Evolutionary conservation across 768 basidiomycete genomes (phyloP), one percentile per base, ranked within the genome.

Genomic region (Rhodotorula kratochvilovae): DNA sequence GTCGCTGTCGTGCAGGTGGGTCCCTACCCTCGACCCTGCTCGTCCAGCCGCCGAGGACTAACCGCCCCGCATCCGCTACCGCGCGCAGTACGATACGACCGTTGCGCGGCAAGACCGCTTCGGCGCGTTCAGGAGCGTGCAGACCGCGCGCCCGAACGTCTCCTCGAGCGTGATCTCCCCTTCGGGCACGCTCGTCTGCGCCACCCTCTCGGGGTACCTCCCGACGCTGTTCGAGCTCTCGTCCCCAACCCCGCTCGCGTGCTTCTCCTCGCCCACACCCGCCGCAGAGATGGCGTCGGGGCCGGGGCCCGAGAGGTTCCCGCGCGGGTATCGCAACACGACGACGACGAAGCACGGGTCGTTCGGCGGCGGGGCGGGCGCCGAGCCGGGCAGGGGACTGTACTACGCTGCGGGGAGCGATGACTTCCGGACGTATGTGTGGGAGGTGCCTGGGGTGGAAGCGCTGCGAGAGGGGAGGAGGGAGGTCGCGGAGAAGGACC

Each of bases 351-450:
- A 91, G 89, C 88, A 90, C 70, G 90, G 89, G 6, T 85, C 86
- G 11, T 91, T 92, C 72, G 89, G 90, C 48, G 85, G 86, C 5
- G 64, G 60, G 1, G 33, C 55, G 2, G 69, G 48, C 17, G 70
- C 70, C 35, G 27, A 35, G 5, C 46, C 61, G 0, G 73, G 73
- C 11, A 82, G 84, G 33, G 88, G 89, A 65, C 79, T 83, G 42
- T 85, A 88, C 75, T 92, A 88, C 76, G 84, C 84, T 46, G 85
- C 85, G n/a, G 91, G 91, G 25, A 91, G 89, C 19, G 91, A 92
- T 77, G 89, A 92, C 79, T 92, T 91, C 77, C 83, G 87, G 48
- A 86, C 84, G 29, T 92, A 92, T 73, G 78, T 90, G 33, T 92
- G 91, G 91, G 86, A 85, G 73, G 82, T 92, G 46, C 90, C 91